Evolutionary conservation across 2,329 filamentous ascomycete genomes (phyloP).

Genomic region (Clonostachys rhizophaga): DNA sequence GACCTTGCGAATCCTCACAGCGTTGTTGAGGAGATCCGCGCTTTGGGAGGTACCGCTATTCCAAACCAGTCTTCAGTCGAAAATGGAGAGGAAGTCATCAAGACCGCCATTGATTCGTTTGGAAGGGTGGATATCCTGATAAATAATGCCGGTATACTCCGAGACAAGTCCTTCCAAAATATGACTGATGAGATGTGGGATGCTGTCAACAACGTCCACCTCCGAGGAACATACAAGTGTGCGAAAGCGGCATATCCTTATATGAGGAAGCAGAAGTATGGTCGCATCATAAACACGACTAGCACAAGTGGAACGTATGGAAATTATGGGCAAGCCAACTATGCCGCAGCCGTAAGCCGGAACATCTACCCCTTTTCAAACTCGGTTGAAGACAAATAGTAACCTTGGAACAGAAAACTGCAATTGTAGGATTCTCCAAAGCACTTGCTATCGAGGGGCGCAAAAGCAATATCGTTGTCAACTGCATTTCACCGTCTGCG

Average conservation of each 20-base stretch:
- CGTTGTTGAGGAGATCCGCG: constrained; percentile 89
- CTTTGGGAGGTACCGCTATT: constrained; percentile 81
- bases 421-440: constrained; percentile 92
- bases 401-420: constrained; percentile 60
- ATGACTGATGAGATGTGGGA: constrained; percentile 96
- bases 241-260: constrained; percentile 97
- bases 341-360: constrained; percentile 72
- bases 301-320: constrained; percentile 97
- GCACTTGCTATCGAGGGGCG: constrained; percentile 87
- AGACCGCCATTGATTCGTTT: constrained; percentile 88
- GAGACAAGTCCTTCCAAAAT: constrained; percentile 96
- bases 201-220: constrained; percentile 84
- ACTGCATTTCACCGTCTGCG: constrained; percentile 96
- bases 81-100: constrained; percentile 86
- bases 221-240: constrained; percentile 92
- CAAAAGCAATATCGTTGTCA: constrained; percentile 98
- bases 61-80: constrained; percentile 92
- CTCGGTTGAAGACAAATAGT: constrained; percentile 5
- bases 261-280: constrained; percentile 98
- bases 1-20: constrained; percentile 86
- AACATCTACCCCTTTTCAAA: background rate
- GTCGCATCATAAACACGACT: constrained; percentile 93
- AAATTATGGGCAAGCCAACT: constrained; percentile 98
- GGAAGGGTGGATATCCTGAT: constrained; percentile 92
- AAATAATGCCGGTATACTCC: constrained; percentile 97